Conservation (phyloP, 2,329 filamentous ascomycete genomes). For the Gyromitra esculenta region DNA sequence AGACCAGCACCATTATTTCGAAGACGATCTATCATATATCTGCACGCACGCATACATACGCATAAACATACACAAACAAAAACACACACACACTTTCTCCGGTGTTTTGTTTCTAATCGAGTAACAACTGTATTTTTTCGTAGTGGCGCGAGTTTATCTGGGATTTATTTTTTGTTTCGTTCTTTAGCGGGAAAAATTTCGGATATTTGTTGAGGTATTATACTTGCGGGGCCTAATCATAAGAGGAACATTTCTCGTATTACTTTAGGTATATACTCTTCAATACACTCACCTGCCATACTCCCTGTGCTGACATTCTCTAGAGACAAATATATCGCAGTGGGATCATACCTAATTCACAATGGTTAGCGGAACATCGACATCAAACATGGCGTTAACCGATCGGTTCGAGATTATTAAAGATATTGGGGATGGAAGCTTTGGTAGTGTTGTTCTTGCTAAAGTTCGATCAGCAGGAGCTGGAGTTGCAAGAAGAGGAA, state of each 20-base stretch:
- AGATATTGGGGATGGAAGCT: conserved; percentile 98
- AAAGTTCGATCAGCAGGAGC: conserved; percentile 90
- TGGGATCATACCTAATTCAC: conserved; percentile 44
- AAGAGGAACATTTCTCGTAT: conserved; percentile 27
- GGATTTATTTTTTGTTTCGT: conserved; percentile 41
- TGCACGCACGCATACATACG: conserved; percentile 11
- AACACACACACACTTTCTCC: conserved; percentile 24
- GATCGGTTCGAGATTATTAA: conserved; percentile 97
- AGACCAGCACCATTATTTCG: conserved; percentile 24
- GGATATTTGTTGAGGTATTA: conserved; percentile 38
- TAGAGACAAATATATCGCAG: conserved; percentile 18
- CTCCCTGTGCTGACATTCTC: conserved; percentile 11
- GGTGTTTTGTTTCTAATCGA: conserved; percentile 33
- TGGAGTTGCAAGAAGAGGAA: conserved; percentile 86
- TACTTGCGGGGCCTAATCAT: conserved; percentile 45
- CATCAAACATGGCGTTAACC: conserved; percentile 72
- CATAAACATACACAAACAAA: not conserved
- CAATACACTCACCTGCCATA: not conserved
- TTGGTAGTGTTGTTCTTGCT: conserved; percentile 92
- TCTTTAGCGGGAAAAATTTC: conserved; percentile 36
- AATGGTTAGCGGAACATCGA: conserved; percentile 54
- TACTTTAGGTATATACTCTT: conserved; percentile 41
- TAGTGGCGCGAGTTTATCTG: conserved; percentile 36
- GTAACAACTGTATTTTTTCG: conserved; percentile 28
- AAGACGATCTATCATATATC: conserved; percentile 32